phyloP scores from a whole-genome alignment of 2,329 filamentous ascomycete species.

The Leptographium lundbergii region DNA sequence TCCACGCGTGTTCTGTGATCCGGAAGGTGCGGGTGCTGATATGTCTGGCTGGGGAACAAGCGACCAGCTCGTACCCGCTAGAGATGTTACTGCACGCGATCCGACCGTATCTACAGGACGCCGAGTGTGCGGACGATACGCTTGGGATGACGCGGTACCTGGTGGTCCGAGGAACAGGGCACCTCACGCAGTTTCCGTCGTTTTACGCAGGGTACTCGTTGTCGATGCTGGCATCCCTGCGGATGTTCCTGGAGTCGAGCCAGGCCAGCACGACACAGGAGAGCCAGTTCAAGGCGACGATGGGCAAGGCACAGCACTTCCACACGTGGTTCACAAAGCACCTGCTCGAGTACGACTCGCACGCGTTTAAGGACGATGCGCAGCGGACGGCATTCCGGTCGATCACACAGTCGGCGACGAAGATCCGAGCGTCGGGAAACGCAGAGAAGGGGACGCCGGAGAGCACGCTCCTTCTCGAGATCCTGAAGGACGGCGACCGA shows the following conservation, averaged over 20 bases:
- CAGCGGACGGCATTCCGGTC: constrained; percentile 47
- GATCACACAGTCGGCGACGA: constrained; percentile 56
- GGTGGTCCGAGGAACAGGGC: constrained; percentile 50
- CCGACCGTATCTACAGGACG: constrained; percentile 64
- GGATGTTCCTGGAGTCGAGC: constrained; percentile 59
- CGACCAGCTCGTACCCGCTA: constrained; percentile 67
- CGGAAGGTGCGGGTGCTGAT: constrained; percentile 76
- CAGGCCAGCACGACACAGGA: constrained; percentile 76
- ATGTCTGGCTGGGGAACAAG: constrained; percentile 59
- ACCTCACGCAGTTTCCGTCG: constrained; percentile 53
- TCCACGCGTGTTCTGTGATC: constrained; percentile 77
- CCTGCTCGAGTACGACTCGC: constrained; percentile 48
- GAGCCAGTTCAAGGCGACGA: constrained; percentile 64
- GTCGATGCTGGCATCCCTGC: constrained; percentile 66
- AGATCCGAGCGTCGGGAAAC: constrained; percentile 56
- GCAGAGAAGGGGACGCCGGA: constrained; percentile 60
- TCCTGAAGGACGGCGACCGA: constrained; percentile 60
- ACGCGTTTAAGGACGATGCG: constrained; percentile 32
- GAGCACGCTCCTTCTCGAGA: constrained; percentile 63
- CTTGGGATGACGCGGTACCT: constrained; percentile 81
- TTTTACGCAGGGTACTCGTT: constrained; percentile 74
- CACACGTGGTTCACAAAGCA: constrained; percentile 66
- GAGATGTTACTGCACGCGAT: constrained; percentile 83
- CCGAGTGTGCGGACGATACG: constrained; percentile 81
- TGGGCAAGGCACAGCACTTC: constrained; percentile 63